Conservation (phyloP, 306 rosid species). For the Cucurbita ficifolia region DNA sequence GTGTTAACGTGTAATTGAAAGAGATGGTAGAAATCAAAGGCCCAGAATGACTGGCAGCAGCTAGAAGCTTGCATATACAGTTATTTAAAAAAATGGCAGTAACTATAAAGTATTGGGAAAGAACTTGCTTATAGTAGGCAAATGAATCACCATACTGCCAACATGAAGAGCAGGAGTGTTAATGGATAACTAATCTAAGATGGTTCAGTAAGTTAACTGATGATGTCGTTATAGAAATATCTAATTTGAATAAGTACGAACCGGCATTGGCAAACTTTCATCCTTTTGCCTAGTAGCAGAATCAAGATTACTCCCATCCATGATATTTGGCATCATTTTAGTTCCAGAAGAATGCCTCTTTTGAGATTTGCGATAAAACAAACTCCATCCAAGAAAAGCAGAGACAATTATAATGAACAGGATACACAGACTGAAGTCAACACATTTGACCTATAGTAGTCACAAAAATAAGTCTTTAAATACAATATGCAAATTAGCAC, state of each 20-base stretch:
- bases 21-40: background rate
- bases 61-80: background rate
- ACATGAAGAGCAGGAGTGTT: background rate
- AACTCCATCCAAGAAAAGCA: slow-evolving; percentile 72
- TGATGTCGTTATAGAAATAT: background rate
- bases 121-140: background rate
- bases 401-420: slow-evolving; percentile 47
- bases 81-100: background rate
- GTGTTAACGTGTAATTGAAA: background rate
- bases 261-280: slow-evolving; percentile 66
- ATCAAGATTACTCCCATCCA: slow-evolving; percentile 31
- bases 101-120: background rate
- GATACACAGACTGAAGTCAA: slow-evolving; percentile 52
- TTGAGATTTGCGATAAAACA: slow-evolving; percentile 40
- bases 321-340: slow-evolving; percentile 35
- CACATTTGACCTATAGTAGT: slow-evolving; percentile 63
- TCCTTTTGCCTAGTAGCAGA: slow-evolving; percentile 53
- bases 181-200: background rate
- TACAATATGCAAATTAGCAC: background rate
- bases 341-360: slow-evolving; percentile 32
- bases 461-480: slow-evolving; percentile 16
- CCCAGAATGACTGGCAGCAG: background rate
- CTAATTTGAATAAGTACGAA: slow-evolving; percentile 17
- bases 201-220: background rate
- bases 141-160: background rate